Percentiles rank a stretch among this genome's conserved stretches.
Evolutionary conservation across 495 filamentous ascomycete species (phyloP).

Genomic region (Neurospora sublineolata): DNA sequence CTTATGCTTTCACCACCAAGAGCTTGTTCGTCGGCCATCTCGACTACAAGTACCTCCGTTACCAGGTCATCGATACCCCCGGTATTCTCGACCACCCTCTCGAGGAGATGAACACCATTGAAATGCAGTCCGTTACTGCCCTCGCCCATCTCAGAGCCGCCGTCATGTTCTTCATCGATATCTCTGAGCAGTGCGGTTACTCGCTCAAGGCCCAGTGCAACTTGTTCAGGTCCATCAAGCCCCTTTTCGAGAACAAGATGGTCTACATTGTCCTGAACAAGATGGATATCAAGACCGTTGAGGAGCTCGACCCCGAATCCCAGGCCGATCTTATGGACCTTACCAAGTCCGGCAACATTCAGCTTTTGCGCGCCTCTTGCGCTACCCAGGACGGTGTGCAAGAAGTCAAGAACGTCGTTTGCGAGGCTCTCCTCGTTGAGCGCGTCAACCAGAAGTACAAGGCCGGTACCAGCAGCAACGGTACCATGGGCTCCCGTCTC

Average conservation of each 20-base stretch:
- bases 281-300: conserved; percentile 79
- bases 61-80: conserved; percentile 64
- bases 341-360: conserved; percentile 74
- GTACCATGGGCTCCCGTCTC: conserved; percentile 61
- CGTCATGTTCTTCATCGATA: conserved; percentile 95
- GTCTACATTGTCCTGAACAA: conserved; percentile 97
- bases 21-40: conserved; percentile 95
- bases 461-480: conserved; percentile 64
- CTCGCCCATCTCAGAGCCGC: conserved; percentile 92
- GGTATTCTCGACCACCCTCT: conserved; percentile 95
- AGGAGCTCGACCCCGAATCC: conserved; percentile 75
- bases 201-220: conserved; percentile 81
- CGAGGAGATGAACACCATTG: conserved; percentile 99
- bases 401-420: conserved; percentile 86
- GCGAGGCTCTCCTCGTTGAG: conserved; percentile 83
- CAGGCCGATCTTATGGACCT: conserved; percentile 68
- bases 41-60: conserved; percentile 80
- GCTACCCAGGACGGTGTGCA: conserved; percentile 91
- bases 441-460: conserved; percentile 92
- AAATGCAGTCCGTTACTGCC: conserved; percentile 94
- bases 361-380: conserved; percentile 84
- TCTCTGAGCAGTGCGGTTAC: conserved; percentile 96
- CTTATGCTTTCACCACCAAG: conserved; percentile 98
- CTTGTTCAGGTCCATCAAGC: conserved; percentile 90
- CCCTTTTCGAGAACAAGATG: conserved; percentile 92